Conservation (phyloP, 306 rosid genomes). For the Datisca glomerata region DNA sequence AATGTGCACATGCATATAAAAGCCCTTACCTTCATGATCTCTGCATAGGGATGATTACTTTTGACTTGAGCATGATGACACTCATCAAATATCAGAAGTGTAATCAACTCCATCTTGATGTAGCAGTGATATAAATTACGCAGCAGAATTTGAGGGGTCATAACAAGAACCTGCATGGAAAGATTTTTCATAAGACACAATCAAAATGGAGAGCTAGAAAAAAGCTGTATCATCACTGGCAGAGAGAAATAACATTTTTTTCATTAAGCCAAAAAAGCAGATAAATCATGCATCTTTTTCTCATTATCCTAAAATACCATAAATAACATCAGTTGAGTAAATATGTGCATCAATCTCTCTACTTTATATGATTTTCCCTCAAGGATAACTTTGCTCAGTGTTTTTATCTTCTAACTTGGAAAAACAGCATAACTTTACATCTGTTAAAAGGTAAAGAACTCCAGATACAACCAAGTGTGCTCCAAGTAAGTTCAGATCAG, state of each 20-base stretch:
- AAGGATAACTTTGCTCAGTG: no score
- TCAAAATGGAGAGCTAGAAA: conserved; percentile 4
- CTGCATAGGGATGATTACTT: conserved; percentile 82
- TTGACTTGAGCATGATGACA: conserved; percentile 94
- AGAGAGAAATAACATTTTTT: neutral
- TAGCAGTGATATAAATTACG: conserved; percentile 60
- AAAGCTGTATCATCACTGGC: neutral
- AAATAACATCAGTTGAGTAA: no score
- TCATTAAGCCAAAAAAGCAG: no score
- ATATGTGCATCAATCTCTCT: no score
- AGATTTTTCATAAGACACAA: conserved; percentile 14
- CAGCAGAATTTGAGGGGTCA: conserved; percentile 72
- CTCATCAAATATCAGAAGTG: conserved; percentile 85
- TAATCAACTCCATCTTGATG: conserved; percentile 72
- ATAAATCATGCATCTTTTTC: no score
- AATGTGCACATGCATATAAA: conserved; percentile 8
- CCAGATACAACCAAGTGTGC: neutral
- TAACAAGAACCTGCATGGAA: conserved; percentile 69
- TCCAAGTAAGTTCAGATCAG: neutral
- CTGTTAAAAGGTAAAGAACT: no score
- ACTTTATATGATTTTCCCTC: no score
- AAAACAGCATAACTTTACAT: no score
- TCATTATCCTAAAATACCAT: no score
- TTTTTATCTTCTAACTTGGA: no score
- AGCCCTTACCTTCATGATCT: conserved; percentile 71